A percentile compares a stretch with the other conserved stretches of the same genome.
Evolutionary conservation across 2,329 filamentous ascomycete genomes (phyloP).

Genomic region (Aspergillus japonicus): DNA sequence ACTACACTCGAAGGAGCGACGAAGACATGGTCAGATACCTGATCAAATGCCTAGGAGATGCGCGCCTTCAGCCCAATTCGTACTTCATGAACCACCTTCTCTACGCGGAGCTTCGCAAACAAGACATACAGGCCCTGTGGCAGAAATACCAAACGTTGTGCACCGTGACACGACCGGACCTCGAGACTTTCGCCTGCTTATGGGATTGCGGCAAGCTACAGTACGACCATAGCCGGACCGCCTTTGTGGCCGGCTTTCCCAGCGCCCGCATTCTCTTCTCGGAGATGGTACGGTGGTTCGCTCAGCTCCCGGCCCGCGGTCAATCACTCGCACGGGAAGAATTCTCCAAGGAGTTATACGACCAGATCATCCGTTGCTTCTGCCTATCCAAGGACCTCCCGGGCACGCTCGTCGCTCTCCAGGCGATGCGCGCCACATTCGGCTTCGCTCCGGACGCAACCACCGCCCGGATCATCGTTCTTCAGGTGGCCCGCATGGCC

Average conservation of each 20-base stretch:
- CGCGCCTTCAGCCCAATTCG: constrained; percentile 66
- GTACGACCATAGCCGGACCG: constrained; percentile 48
- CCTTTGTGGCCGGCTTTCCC: constrained; percentile 50
- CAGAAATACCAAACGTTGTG: constrained; percentile 58
- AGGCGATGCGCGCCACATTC: constrained; percentile 46
- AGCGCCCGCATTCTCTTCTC: constrained; percentile 46
- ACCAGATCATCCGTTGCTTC: constrained; percentile 54
- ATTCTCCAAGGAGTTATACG: constrained; percentile 51
- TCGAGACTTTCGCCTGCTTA: constrained; percentile 67
- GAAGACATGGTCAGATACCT: constrained; percentile 59
- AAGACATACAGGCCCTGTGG: constrained; percentile 55
- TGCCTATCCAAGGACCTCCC: constrained; percentile 50
- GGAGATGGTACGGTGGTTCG: constrained; percentile 51
- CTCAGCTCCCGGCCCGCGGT: constrained; percentile 30
- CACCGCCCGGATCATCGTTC: constrained; percentile 49
- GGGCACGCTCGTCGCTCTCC: constrained; percentile 52
- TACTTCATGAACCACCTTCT: constrained; percentile 80
- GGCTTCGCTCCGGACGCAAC: constrained; percentile 47
- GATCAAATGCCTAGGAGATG: constrained; percentile 60
- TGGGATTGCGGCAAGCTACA: constrained; percentile 56
- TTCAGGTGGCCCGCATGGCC: constrained; percentile 50
- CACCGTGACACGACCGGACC: constrained; percentile 57
- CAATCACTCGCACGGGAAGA: constrained; percentile 33
- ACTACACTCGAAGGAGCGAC: constrained; percentile 65
- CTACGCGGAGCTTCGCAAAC: constrained; percentile 62